Evolutionary conservation across 2,329 filamentous ascomycete genomes (phyloP).

Genomic region (Arthroderma sp.): DNA sequence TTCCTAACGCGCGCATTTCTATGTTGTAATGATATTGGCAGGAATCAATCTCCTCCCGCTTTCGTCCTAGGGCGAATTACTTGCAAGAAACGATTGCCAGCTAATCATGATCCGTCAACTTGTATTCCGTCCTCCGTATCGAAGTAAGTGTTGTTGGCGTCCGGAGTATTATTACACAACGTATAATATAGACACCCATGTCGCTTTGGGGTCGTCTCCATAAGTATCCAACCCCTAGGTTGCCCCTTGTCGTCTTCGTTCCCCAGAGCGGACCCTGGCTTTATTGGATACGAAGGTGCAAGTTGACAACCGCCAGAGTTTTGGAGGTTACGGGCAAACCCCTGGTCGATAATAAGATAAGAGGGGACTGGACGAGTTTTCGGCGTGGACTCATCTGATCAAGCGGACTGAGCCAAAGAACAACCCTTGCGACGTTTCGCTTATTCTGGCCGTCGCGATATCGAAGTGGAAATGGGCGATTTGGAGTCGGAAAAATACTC

Average conservation of each 20-base stretch:
- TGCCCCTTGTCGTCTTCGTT: not conserved
- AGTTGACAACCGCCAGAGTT: constrained; percentile 4
- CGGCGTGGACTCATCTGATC: not conserved
- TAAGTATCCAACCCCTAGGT: not conserved
- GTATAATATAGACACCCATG: not conserved
- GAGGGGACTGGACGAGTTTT: not conserved
- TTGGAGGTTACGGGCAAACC: not conserved
- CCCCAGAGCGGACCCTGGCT: not conserved
- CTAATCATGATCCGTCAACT: not conserved
- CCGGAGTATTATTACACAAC: not conserved
- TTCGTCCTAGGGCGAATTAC: constrained; percentile 3
- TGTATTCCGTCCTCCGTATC: not conserved
- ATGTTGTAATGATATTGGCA: constrained; percentile 1
- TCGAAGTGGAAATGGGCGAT: not conserved
- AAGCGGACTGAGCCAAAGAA: not conserved
- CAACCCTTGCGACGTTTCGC: not conserved
- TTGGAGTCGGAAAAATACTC: not conserved
- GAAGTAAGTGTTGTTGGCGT: not conserved
- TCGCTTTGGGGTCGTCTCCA: constrained; percentile 1
- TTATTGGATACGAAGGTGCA: constrained; percentile 1
- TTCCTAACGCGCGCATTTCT: not conserved
- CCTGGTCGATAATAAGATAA: not conserved
- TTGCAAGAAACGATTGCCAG: not conserved
- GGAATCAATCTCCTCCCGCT: constrained; percentile 4
- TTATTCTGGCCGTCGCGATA: not conserved